phyloP scores from a whole-genome alignment of 1,139 yeast genomes.

The Kluyveromyces sp. region DNA sequence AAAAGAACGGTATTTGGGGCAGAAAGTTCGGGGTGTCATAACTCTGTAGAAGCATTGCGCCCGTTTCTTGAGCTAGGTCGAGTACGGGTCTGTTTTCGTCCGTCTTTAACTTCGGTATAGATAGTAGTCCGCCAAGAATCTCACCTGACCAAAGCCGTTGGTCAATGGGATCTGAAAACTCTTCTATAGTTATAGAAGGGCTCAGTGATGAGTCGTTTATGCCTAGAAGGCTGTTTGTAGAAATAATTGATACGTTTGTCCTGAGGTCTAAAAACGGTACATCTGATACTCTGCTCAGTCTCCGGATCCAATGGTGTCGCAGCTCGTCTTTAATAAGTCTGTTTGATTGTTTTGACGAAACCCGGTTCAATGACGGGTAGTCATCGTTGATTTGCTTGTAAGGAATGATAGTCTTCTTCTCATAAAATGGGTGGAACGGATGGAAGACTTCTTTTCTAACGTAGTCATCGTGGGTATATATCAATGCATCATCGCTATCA shows the following conservation, averaged over 20 bases:
- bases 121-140: constrained; percentile 1
- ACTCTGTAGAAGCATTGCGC: constrained; percentile 59
- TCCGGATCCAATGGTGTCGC: neutral
- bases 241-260: neutral
- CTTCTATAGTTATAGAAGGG: neutral
- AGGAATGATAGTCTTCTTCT: constrained; percentile 4
- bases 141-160: constrained; percentile 5
- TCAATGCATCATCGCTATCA: constrained; percentile 1
- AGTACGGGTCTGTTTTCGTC: constrained; percentile 34
- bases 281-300: neutral
- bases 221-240: constrained; percentile 1
- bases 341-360: neutral
- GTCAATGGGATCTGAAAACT: constrained; percentile 1
- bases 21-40: constrained; percentile 64
- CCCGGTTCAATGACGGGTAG: constrained; percentile 2
- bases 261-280: neutral
- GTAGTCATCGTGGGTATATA: neutral
- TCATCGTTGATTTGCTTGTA: constrained; percentile 1
- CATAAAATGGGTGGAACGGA: constrained; percentile 6
- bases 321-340: neutral
- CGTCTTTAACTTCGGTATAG: constrained; percentile 27
- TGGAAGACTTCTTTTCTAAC: constrained; percentile 1
- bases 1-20: constrained; percentile 59
- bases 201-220: neutral
- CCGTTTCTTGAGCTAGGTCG: constrained; percentile 35